phyloP scores from a whole-genome alignment of 495 filamentous ascomycete species.

The Aspergillus nidulans region DNA sequence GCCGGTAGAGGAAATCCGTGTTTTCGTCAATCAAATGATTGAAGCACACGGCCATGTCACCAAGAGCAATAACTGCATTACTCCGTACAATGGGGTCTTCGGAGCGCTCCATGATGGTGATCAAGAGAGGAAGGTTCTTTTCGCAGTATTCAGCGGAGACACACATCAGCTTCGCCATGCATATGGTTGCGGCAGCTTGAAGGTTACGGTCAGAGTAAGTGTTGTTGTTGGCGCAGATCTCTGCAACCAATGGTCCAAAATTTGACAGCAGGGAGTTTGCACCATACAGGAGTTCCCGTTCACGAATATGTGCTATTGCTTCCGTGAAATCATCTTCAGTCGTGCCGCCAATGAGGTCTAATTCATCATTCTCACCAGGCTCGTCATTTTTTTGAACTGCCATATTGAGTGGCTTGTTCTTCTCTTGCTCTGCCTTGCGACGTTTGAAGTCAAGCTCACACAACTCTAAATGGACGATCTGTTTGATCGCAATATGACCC shows the following conservation, averaged over 20 bases:
- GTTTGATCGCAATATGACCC: constrained; percentile 95
- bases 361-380: constrained; percentile 59
- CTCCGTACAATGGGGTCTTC: constrained; percentile 83
- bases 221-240: constrained; percentile 93
- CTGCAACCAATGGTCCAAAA: constrained; percentile 85
- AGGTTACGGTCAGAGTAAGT: constrained; percentile 80
- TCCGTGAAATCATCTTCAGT: constrained; percentile 99
- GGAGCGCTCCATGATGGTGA: constrained; percentile 95
- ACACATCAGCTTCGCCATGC: constrained; percentile 97
- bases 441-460: constrained; percentile 97
- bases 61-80: constrained; percentile 94
- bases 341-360: constrained; percentile 94
- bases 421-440: constrained; percentile 91
- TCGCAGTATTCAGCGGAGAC: constrained; percentile 94
- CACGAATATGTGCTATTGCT: constrained; percentile 89
- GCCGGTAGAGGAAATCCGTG: constrained; percentile 93
- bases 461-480: constrained; percentile 98
- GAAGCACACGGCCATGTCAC: constrained; percentile 99
- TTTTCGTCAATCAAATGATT: constrained; percentile 99
- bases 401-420: constrained; percentile 57
- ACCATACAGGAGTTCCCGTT: constrained; percentile 89
- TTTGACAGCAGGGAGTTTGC: constrained; percentile 77
- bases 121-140: constrained; percentile 83
- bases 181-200: constrained; percentile 91
- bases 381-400: constrained; percentile 48